These are phyloP conservation scores for Boletus speciosus DNA, from an alignment of 768 basidiomycete genomes.

Conservation along the genomic window DNA sequence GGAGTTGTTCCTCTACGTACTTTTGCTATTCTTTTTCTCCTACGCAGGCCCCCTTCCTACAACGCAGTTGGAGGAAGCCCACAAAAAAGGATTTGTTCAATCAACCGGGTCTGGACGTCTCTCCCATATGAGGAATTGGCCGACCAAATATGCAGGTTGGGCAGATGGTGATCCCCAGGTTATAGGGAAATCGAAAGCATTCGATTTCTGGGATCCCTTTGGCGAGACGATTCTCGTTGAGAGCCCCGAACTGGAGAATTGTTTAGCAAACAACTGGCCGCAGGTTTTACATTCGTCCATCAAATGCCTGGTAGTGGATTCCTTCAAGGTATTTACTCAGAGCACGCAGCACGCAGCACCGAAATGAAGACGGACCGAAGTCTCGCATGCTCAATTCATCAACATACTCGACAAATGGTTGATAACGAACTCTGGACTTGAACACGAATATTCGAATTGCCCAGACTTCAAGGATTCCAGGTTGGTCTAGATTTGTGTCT, in stretches of 20 bases:
- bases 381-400: conserved; percentile 1
- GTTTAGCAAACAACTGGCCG: too few species aligned
- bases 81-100: not conserved
- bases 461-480: not conserved
- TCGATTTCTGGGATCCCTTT: too few species aligned
- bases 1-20: conserved; percentile 17
- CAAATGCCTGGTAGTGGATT: too few species aligned
- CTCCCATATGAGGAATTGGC: conserved; percentile 7
- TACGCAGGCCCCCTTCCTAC: conserved; percentile 2
- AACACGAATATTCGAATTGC: not conserved
- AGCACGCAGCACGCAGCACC: too few species aligned
- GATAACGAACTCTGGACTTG: not conserved
- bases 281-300: too few species aligned
- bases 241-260: too few species aligned
- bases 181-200: not conserved
- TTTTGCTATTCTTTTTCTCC: conserved; percentile 14
- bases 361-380: not conserved
- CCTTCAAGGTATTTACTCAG: too few species aligned
- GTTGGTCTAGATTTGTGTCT: not conserved
- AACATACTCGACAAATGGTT: conserved; percentile 1
- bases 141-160: not conserved
- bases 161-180: not conserved
- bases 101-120: not conserved
- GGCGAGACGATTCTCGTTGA: too few species aligned
- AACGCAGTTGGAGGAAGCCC: not conserved